Evolutionary conservation across 1,284 basidiomycete species (phyloP).

Genomic region (Ceratobasidium sp.): DNA sequence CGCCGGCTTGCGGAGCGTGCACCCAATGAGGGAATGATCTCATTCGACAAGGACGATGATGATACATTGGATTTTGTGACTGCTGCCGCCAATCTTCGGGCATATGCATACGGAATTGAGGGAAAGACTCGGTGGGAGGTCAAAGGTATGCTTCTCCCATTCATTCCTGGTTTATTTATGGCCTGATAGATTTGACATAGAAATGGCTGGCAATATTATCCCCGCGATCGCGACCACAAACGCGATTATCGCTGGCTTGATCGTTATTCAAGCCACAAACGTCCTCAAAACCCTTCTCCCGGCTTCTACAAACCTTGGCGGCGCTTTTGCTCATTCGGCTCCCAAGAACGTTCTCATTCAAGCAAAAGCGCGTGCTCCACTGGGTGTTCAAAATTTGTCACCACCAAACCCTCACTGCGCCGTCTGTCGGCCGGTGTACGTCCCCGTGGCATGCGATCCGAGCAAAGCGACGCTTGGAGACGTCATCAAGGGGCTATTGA

Average conservation of each 20-base stretch:
- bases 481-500: slow-evolving; percentile 70
- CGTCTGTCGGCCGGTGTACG: slow-evolving; percentile 87
- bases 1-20: slow-evolving; percentile 79
- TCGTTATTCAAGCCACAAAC: slow-evolving; percentile 90
- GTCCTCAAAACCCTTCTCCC: slow-evolving; percentile 68
- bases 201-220: slow-evolving; percentile 99
- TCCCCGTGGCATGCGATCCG: slow-evolving; percentile 74
- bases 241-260: slow-evolving; percentile 93
- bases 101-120: slow-evolving; percentile 87
- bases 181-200: slow-evolving; percentile 57
- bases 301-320: slow-evolving; percentile 44
- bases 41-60: slow-evolving; percentile 98
- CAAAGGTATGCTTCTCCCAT: slow-evolving; percentile 68
- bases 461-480: slow-evolving; percentile 71
- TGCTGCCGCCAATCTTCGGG: slow-evolving; percentile 91
- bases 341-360: slow-evolving; percentile 74
- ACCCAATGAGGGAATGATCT: slow-evolving; percentile 76
- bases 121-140: slow-evolving; percentile 94
- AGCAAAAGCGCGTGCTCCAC: slow-evolving; percentile 74
- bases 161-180: slow-evolving; percentile 31
- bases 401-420: slow-evolving; percentile 78
- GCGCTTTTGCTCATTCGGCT: slow-evolving; percentile 49
- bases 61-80: slow-evolving; percentile 97
- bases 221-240: slow-evolving; percentile 99
- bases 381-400: slow-evolving; percentile 69